phyloP scores from a whole-genome alignment of 305 asterid genomes.

The Fraxinus sp. region DNA sequence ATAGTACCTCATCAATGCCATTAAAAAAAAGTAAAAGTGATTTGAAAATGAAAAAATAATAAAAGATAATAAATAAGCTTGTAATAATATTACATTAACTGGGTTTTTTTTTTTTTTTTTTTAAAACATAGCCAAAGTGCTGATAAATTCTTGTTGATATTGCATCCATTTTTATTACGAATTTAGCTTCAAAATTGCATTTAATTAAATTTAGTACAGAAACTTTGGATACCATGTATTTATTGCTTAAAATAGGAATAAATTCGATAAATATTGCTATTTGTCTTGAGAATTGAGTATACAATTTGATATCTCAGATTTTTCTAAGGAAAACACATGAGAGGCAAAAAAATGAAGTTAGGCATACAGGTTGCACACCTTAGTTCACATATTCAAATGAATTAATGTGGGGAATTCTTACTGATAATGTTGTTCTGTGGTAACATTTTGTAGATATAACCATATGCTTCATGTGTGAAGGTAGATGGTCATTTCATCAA shows the following conservation, averaged over 20 bases:
- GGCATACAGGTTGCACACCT: too few relatives aligned
- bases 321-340: neutral
- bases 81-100: neutral
- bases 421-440: neutral
- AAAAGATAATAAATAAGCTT: neutral
- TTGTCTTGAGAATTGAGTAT: too few relatives aligned
- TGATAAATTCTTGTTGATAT: too few relatives aligned
- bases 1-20: conserved; percentile 15
- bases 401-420: neutral
- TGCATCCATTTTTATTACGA: too few relatives aligned
- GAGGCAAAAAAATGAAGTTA: neutral
- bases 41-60: neutral
- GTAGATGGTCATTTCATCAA: neutral
- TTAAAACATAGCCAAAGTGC: neutral
- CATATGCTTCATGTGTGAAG: neutral
- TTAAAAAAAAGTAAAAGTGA: neutral
- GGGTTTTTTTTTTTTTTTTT: neutral
- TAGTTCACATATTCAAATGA: neutral
- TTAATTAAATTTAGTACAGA: too few relatives aligned
- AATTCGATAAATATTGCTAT: neutral
- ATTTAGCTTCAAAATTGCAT: too few relatives aligned
- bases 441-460: neutral
- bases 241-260: neutral
- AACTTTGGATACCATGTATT: too few relatives aligned
- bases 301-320: neutral